phyloP scores from a whole-genome alignment of 2,329 filamentous ascomycete genomes.

The Phaeophleospora eucalypticola region DNA sequence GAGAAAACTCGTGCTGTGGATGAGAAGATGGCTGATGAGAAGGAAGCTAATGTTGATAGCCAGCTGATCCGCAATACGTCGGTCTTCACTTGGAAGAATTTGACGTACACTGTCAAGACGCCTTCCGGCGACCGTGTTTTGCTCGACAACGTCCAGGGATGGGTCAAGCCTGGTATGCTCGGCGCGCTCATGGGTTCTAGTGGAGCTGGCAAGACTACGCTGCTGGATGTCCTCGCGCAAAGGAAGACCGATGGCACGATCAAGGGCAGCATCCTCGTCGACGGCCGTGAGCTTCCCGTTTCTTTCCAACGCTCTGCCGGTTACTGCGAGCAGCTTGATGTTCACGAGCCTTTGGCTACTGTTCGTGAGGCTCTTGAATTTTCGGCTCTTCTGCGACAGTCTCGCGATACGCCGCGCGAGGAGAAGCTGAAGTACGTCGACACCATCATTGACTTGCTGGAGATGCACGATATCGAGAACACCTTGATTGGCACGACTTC shows the following conservation, averaged over 20 bases:
- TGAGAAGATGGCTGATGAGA: slow-evolving; percentile 10
- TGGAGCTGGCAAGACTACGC: slow-evolving; percentile 48
- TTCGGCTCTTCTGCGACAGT: slow-evolving; percentile 61
- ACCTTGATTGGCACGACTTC: slow-evolving; percentile 59
- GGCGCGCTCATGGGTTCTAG: slow-evolving; percentile 79
- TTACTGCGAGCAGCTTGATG: slow-evolving; percentile 61
- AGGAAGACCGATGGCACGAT: slow-evolving; percentile 45
- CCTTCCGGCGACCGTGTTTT: slow-evolving; percentile 44
- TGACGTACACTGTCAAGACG: slow-evolving; percentile 69
- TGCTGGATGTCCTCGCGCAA: slow-evolving; percentile 40
- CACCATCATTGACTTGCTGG: slow-evolving; percentile 58
- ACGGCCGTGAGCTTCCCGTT: slow-evolving; percentile 36
- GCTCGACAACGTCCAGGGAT: slow-evolving; percentile 62
- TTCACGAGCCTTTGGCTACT: slow-evolving; percentile 63
- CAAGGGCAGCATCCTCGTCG: slow-evolving; percentile 43
- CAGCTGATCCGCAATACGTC: slow-evolving; percentile 59
- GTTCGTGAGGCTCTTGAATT: slow-evolving; percentile 64
- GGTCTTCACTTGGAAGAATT: slow-evolving; percentile 77
- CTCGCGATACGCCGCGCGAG: slow-evolving; percentile 50
- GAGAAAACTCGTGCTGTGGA: slow-evolving; percentile 12
- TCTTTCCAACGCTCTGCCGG: slow-evolving; percentile 53
- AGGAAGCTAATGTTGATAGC: slow-evolving; percentile 12
- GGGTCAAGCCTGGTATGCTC: slow-evolving; percentile 70
- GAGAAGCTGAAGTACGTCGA: slow-evolving; percentile 68
- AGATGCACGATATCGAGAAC: slow-evolving; percentile 64